phyloP scores from a whole-genome alignment of 192 early-diverging fungal genomes.

The Oehlia diaphana region DNA sequence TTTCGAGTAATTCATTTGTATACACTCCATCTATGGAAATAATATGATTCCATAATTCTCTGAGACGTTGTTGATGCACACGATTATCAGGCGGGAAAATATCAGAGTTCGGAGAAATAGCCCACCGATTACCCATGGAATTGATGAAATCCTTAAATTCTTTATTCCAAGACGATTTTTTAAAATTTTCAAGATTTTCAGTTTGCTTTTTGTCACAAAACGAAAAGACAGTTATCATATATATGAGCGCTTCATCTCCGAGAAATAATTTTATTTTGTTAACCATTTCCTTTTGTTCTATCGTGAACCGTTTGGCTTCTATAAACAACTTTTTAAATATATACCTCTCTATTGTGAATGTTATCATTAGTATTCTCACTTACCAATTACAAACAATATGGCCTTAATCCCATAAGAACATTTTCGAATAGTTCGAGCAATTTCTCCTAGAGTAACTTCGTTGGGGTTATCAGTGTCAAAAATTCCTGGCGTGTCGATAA shows the following conservation, averaged over 20 bases:
- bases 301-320: neutral
- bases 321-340: neutral
- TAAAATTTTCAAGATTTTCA: neutral
- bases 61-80: neutral
- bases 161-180: neutral
- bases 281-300: neutral
- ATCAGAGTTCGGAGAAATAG: constrained; percentile 3
- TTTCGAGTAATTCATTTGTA: neutral
- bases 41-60: neutral
- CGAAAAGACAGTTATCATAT: neutral
- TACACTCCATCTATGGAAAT: neutral
- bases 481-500: neutral
- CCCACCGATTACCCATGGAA: neutral
- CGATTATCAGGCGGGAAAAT: neutral
- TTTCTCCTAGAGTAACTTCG: neutral
- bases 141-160: neutral
- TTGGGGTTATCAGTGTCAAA: neutral
- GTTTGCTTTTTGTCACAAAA: neutral
- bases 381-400: constrained; percentile 3
- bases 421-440: neutral
- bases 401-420: neutral
- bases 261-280: neutral
- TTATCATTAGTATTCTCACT: neutral
- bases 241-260: neutral
- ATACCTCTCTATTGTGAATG: neutral